phyloP scores from a whole-genome alignment of 169 alveolate species.

The Cyclospora cayetanensis region DNA sequence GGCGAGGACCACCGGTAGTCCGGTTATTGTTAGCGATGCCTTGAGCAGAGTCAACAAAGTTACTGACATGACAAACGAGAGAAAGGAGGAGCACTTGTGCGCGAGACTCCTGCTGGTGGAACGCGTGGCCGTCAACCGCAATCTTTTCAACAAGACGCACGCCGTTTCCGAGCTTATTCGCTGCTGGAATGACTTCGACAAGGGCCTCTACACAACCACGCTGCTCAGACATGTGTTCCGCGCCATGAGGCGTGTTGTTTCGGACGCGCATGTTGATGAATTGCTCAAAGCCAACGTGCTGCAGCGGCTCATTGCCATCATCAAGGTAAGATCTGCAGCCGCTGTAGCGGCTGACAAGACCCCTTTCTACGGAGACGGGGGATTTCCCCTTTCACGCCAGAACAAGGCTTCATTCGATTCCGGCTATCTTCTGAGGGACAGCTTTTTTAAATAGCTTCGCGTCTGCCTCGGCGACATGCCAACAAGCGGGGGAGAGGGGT shows the following conservation, averaged over 20 bases:
- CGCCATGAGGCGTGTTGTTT: constrained; percentile 70
- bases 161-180: constrained; percentile 64
- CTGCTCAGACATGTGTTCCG: constrained; percentile 72
- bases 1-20: constrained; percentile 66
- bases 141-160: constrained; percentile 70
- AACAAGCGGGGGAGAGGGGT: too few relatives aligned
- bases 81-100: constrained; percentile 70
- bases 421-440: too few relatives aligned
- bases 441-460: too few relatives aligned
- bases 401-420: too few relatives aligned
- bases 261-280: constrained; percentile 71
- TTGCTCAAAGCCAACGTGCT: constrained; percentile 69
- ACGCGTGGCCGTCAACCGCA: constrained; percentile 72
- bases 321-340: too few relatives aligned
- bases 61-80: constrained; percentile 34
- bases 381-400: too few relatives aligned
- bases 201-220: constrained; percentile 61
- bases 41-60: constrained; percentile 44
- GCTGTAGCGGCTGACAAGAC: too few relatives aligned
- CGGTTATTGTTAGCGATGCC: constrained; percentile 62
- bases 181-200: constrained; percentile 71
- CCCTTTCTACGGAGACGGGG: too few relatives aligned
- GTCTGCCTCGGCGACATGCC: too few relatives aligned
- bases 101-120: constrained; percentile 63
- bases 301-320: constrained; percentile 68